phyloP scores from a whole-genome alignment of 805 yeast species.

The Metschnikowia shivogae region DNA sequence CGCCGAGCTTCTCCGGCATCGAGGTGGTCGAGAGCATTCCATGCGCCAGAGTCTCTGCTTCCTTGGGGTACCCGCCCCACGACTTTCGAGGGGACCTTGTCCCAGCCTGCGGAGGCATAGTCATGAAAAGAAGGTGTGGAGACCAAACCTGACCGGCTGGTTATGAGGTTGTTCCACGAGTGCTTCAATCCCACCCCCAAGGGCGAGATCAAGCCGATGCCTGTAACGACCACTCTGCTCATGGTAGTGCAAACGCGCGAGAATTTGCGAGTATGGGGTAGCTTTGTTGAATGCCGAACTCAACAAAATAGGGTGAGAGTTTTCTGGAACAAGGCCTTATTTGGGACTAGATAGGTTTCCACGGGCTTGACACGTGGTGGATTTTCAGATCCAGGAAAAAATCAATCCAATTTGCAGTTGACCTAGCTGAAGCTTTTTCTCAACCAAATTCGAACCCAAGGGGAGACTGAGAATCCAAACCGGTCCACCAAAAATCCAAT shows the following conservation, averaged over 20 bases:
- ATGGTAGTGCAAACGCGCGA: slow-evolving; percentile 1
- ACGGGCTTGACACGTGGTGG: no score
- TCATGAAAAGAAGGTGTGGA: slow-evolving; percentile 44
- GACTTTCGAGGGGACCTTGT: slow-evolving; percentile 61
- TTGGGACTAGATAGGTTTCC: no score
- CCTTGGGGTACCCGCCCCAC: slow-evolving; percentile 72
- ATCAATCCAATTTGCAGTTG: neutral
- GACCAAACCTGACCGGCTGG: slow-evolving; percentile 53
- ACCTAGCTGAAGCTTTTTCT: neutral
- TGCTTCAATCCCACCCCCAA: slow-evolving; percentile 63
- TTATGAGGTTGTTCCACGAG: slow-evolving; percentile 53
- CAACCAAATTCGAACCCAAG: neutral
- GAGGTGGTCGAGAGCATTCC: slow-evolving; percentile 52
- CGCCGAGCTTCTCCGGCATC: slow-evolving; percentile 50
- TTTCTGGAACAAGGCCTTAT: neutral
- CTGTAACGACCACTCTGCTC: slow-evolving; percentile 84
- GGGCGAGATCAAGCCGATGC: slow-evolving; percentile 83
- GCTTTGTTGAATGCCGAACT: neutral
- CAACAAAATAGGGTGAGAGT: neutral
- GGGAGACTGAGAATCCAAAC: neutral
- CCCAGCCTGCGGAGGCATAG: slow-evolving; percentile 44
- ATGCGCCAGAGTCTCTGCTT: slow-evolving; percentile 38
- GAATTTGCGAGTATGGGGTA: neutral
- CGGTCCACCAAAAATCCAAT: neutral
- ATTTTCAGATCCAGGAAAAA: no score